These are phyloP conservation scores for Chionographis japonica DNA, from an alignment of 106 monocot genomes.

Conservation along the genomic window DNA sequence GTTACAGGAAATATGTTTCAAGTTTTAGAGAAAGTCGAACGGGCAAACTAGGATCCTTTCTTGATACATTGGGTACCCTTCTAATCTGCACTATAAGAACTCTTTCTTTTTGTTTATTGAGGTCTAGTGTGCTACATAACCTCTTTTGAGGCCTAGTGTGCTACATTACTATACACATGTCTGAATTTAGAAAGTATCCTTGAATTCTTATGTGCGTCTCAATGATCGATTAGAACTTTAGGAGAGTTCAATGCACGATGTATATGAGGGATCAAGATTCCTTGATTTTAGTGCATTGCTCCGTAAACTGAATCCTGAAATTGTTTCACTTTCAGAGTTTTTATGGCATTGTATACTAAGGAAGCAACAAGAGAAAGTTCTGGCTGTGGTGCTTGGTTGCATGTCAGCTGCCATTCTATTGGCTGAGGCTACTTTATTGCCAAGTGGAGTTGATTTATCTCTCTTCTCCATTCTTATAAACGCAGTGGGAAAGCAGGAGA, in stretches of 20 bases:
- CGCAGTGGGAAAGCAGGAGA: slow-evolving; percentile 80
- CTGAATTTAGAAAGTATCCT: no score
- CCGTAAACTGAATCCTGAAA: not conserved
- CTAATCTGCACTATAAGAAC: slow-evolving; percentile 4
- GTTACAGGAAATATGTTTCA: slow-evolving; percentile 82
- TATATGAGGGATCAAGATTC: not conserved
- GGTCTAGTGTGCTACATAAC: not conserved
- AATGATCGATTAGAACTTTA: no score
- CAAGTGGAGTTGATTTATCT: slow-evolving; percentile 84
- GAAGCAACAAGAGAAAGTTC: slow-evolving; percentile 67
- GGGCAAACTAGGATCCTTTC: slow-evolving; percentile 60
- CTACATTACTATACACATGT: no score
- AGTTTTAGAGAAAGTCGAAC: slow-evolving; percentile 72
- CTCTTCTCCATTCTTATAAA: slow-evolving; percentile 93
- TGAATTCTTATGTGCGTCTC: no score
- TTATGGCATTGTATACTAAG: slow-evolving; percentile 83
- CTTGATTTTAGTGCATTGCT: not conserved
- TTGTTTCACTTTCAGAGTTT: slow-evolving; percentile 54
- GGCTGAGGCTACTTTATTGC: slow-evolving; percentile 92
- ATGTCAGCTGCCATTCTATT: slow-evolving; percentile 96
- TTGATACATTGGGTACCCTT: slow-evolving; percentile 65
- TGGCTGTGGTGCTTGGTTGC: slow-evolving; percentile 64
- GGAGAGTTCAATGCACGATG: not conserved
- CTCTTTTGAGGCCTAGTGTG: no score
- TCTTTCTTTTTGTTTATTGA: not conserved